Conservation (phyloP, 176 grass and related monocot species). For the Tillandsia leiboldiana region DNA sequence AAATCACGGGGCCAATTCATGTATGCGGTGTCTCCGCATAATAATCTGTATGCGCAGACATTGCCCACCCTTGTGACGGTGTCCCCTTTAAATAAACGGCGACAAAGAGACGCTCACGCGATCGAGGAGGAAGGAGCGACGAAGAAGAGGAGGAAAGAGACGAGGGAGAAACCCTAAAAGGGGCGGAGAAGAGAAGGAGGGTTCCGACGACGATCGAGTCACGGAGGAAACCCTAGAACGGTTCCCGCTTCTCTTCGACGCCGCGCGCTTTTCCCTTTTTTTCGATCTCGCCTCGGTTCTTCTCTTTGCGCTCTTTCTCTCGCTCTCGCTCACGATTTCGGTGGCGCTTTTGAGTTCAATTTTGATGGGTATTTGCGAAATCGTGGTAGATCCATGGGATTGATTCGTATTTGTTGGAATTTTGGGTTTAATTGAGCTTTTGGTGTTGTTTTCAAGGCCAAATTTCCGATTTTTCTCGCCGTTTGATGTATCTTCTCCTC, state of each 20-base stretch:
- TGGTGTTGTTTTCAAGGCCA: neutral
- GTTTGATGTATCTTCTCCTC: conserved; percentile 49
- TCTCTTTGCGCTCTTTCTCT: neutral
- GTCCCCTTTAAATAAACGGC: neutral
- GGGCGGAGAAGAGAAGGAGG: conserved; percentile 3
- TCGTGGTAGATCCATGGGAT: conserved; percentile 7
- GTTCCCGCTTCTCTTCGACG: neutral
- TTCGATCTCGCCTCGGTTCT: neutral
- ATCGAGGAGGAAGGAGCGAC: neutral
- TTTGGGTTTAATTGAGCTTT: neutral
- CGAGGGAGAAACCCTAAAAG: conserved; percentile 17
- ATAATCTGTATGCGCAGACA: neutral
- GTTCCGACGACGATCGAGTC: neutral
- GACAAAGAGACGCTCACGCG: neutral
- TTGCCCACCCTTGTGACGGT: neutral
- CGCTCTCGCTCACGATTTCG: too few species aligned
- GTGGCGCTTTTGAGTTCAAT: neutral
- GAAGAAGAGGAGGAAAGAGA: neutral
- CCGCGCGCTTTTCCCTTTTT: neutral
- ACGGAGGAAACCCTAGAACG: neutral
- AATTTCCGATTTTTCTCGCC: neutral
- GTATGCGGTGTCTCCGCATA: neutral
- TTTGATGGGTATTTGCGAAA: conserved; percentile 1
- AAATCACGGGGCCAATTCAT: neutral
- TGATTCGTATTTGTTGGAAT: neutral